Evolutionary conservation across 2,329 filamentous ascomycete genomes (phyloP).

Genomic region (Onygenales sp.): DNA sequence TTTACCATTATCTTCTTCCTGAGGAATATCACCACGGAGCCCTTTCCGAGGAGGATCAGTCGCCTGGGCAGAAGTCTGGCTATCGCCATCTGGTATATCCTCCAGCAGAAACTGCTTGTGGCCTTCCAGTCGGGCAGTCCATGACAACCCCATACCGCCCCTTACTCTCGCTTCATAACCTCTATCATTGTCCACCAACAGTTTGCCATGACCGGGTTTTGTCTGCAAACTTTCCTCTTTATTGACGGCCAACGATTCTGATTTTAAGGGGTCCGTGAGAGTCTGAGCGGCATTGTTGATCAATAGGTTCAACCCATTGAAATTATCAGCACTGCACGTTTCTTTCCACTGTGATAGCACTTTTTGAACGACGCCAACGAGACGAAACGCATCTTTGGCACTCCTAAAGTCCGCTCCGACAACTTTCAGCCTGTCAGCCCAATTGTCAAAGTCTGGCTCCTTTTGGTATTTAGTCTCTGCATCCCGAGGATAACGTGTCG

Average conservation of each 20-base stretch:
- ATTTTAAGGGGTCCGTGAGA: conserved; percentile 24
- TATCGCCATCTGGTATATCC: neutral
- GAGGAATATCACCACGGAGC: conserved; percentile 3
- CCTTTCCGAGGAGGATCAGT: conserved; percentile 8
- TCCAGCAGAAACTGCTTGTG: neutral
- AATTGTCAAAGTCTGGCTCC: conserved; percentile 13
- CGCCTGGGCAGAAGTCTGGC: neutral
- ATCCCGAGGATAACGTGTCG: conserved; percentile 27
- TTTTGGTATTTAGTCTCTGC: conserved; percentile 20
- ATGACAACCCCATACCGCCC: conserved; percentile 11
- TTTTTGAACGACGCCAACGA: conserved; percentile 16
- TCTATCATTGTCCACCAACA: conserved; percentile 1
- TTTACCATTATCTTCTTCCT: conserved; percentile 5
- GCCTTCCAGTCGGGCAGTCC: conserved; percentile 11
- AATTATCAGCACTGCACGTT: neutral
- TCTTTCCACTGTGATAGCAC: conserved; percentile 16
- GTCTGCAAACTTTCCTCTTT: conserved; percentile 15
- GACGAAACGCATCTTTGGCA: conserved; percentile 22
- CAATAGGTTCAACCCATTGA: conserved; percentile 21
- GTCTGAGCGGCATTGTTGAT: conserved; percentile 34
- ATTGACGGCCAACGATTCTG: conserved; percentile 20
- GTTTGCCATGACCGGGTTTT: neutral
- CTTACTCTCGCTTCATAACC: conserved; percentile 10
- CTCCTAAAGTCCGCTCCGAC: conserved; percentile 26
- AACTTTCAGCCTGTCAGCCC: conserved; percentile 18